Evolutionary conservation across 805 yeast species (phyloP), one percentile per base, ranked within the genome.

Genomic region (Saccharomycopsis javanensis): DNA sequence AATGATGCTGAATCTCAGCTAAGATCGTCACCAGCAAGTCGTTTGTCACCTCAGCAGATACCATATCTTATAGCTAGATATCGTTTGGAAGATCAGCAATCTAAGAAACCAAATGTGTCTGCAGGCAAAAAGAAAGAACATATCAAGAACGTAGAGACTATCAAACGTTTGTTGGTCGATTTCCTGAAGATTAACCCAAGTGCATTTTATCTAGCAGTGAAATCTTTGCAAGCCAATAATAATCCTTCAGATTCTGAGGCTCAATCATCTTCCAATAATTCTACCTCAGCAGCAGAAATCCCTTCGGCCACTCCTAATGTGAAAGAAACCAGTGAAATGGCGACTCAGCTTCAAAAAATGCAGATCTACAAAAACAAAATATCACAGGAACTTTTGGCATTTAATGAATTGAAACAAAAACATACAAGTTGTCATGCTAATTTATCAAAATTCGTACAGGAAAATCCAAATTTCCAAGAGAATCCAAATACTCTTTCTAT

Each of bases 101-200:
- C 57, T 11, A 51, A 56, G 27, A 48, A 38, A 3, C 34, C 50
- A 11, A 52, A 60, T 15, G 16, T 38, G 2, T 30, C 38, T 30
- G 52, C 52, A 6, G 55, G 57, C 20, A 56, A 59, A 52, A 59
- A 60, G 45, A 57, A 59, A 48, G 51, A 51, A 46, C 64, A 62
- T 48, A 37, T 52, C 45, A 57, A 54, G 23, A 56, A 56, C 23
- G 56, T 57, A 25, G 59, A 55, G 31, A 53, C 56, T 35, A 38
- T 54, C 30, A 54, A 53, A 50, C 25, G 53, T 53, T 48, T 58
- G 30, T 54, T 53, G 30, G 38, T 56, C 27, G 56, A 34, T 16
- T 54, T 38, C 50, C 51, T 56, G 51, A 25, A 37, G 23, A 31
- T 50, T 23, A 20, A 54, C 16, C 45, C 60, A 31, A 51, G 53